Evolutionary conservation across 495 filamentous ascomycete species (phyloP).

Genomic region (Xylaria venustula): DNA sequence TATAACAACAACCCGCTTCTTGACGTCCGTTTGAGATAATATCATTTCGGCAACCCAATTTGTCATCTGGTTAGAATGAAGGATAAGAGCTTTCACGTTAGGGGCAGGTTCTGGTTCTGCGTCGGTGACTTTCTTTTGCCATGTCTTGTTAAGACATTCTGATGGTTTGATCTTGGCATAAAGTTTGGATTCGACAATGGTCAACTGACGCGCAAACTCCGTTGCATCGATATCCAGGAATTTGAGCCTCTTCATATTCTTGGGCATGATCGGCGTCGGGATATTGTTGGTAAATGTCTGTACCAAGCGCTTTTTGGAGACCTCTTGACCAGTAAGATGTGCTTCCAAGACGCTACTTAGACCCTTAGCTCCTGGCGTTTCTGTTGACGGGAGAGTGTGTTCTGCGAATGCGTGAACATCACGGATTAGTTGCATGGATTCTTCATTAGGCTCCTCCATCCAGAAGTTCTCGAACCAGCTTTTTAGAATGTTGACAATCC

Average conservation of each 20-base stretch:
- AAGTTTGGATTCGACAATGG: constrained; percentile 91
- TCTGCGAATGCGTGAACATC: constrained; percentile 88
- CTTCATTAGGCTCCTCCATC: constrained; percentile 91
- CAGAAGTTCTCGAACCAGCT: constrained; percentile 98
- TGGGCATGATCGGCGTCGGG: constrained; percentile 88
- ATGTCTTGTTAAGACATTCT: constrained; percentile 96
- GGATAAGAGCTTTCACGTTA: constrained; percentile 92
- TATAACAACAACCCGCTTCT: constrained; percentile 94
- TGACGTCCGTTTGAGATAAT: constrained; percentile 85
- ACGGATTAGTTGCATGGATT: constrained; percentile 78
- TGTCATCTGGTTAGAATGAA: constrained; percentile 96
- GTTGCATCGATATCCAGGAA: constrained; percentile 95
- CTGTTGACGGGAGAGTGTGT: constrained; percentile 86
- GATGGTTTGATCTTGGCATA: constrained; percentile 95
- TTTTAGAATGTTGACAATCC: constrained; percentile 96
- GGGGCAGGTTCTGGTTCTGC: constrained; percentile 85
- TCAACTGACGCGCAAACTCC: constrained; percentile 94
- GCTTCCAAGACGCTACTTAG: constrained; percentile 85
- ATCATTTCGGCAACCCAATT: constrained; percentile 99
- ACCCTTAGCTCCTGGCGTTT: constrained; percentile 80
- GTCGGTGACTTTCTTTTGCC: constrained; percentile 87
- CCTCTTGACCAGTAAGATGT: constrained; percentile 81
- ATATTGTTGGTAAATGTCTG: constrained; percentile 76
- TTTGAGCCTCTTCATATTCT: constrained; percentile 99
- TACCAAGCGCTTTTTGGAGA: constrained; percentile 79